Evolutionary conservation across 1,284 basidiomycete genomes (phyloP).

Genomic region (Schizophyllum amplum): DNA sequence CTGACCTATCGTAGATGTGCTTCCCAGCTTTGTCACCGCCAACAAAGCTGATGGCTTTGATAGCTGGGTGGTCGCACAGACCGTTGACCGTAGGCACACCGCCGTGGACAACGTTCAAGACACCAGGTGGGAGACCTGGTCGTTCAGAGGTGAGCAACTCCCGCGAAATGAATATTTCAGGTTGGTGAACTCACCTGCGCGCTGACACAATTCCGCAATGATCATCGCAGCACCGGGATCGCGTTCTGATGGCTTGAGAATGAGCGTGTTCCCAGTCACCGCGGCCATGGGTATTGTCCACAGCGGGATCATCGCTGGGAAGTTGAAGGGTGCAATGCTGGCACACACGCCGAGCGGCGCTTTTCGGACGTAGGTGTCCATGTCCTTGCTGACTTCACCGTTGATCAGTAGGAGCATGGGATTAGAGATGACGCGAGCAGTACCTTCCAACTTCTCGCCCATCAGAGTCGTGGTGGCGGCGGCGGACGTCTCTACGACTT

Average conservation of each 20-base stretch:
- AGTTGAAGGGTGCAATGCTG: slow-evolving; percentile 89
- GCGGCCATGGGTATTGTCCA: slow-evolving; percentile 91
- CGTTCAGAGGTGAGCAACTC: slow-evolving; percentile 19
- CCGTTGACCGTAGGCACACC: slow-evolving; percentile 86
- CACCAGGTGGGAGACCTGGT: slow-evolving; percentile 69
- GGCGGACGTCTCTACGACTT: slow-evolving; percentile 89
- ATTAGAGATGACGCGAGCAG: not conserved
- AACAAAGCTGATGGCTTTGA: slow-evolving; percentile 97
- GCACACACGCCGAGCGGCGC: slow-evolving; percentile 53
- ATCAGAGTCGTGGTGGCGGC: slow-evolving; percentile 80
- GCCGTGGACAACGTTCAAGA: slow-evolving; percentile 88
- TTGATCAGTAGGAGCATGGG: not conserved
- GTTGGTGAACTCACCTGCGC: slow-evolving; percentile 47
- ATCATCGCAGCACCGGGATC: slow-evolving; percentile 98
- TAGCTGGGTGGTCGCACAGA: slow-evolving; percentile 86
- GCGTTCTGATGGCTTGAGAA: slow-evolving; percentile 94
- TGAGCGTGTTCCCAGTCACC: slow-evolving; percentile 90
- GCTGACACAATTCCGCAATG: slow-evolving; percentile 88
- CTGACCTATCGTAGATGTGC: slow-evolving; percentile 86
- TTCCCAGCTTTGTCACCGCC: slow-evolving; percentile 90
- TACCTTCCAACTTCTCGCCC: slow-evolving; percentile 88
- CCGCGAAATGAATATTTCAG: not conserved
- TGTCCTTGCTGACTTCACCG: slow-evolving; percentile 78
- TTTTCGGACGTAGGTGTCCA: slow-evolving; percentile 88
- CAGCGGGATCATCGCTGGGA: slow-evolving; percentile 96